Conservation (phyloP, 1,284 basidiomycete species). For the Rhodotorula sp. region DNA sequence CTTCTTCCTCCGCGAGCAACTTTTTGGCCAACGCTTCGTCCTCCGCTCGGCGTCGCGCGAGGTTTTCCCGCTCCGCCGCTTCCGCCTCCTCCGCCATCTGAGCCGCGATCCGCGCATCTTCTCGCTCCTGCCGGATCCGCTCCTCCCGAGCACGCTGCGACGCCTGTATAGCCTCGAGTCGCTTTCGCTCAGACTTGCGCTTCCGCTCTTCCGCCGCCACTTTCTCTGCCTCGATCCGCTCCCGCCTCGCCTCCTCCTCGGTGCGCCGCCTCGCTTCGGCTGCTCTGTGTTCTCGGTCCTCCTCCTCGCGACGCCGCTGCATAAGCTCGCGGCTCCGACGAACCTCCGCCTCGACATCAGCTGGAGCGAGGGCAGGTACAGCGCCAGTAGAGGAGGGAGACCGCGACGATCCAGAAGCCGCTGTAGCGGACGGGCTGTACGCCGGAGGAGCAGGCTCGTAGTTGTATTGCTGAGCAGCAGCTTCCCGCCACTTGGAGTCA, state of each 20-base stretch:
- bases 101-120: constrained; percentile 23
- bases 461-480: background rate
- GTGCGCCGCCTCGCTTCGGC: background rate
- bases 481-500: background rate
- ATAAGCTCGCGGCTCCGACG: background rate
- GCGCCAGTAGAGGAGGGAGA: background rate
- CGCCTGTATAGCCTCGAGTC: constrained; percentile 6
- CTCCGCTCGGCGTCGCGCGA: constrained; percentile 3
- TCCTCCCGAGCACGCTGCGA: constrained; percentile 5
- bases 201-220: constrained; percentile 2
- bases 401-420: background rate
- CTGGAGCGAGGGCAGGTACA: background rate
- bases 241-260: background rate
- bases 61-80: constrained; percentile 9
- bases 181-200: constrained; percentile 8
- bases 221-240: background rate
- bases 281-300: background rate
- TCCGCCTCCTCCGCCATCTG: constrained; percentile 18
- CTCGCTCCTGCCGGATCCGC: constrained; percentile 14
- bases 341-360: background rate
- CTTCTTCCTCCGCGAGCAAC: constrained; percentile 14
- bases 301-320: background rate
- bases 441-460: background rate
- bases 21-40: constrained; percentile 23
- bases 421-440: background rate